phyloP scores from a whole-genome alignment of 2,329 filamentous ascomycete species.

The Exophiala phaeomuriformis region DNA sequence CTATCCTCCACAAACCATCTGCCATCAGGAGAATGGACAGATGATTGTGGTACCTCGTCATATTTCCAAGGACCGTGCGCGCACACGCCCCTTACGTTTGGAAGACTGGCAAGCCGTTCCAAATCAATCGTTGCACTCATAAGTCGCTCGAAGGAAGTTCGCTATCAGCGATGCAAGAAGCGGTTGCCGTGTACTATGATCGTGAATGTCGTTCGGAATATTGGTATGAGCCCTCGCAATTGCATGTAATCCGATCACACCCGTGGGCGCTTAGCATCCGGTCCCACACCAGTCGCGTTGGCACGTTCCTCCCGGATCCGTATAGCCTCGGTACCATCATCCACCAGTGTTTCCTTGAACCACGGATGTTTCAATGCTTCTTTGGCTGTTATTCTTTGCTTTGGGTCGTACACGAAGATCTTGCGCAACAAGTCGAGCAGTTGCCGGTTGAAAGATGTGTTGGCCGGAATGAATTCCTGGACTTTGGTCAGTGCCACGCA shows the following conservation, averaged over 20 bases:
- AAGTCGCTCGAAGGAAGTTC: neutral
- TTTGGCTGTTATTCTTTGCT: constrained; percentile 57
- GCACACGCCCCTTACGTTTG: neutral
- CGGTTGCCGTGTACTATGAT: neutral
- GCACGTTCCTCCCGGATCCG: constrained; percentile 44
- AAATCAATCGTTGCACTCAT: constrained; percentile 1
- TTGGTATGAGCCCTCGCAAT: neutral
- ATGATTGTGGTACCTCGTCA: neutral
- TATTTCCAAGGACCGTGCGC: neutral
- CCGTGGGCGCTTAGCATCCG: constrained; percentile 22
- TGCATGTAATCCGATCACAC: constrained; percentile 9
- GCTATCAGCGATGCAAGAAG: neutral
- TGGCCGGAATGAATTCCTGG: constrained; percentile 57
- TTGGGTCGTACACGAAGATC: constrained; percentile 62
- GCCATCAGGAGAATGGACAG: neutral
- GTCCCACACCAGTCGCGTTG: constrained; percentile 4
- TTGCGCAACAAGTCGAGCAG: constrained; percentile 56
- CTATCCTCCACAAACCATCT: neutral
- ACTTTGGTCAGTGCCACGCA: constrained; percentile 23
- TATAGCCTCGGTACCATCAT: constrained; percentile 59
- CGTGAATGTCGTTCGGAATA: neutral
- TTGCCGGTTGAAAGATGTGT: constrained; percentile 53
- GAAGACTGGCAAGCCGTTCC: neutral
- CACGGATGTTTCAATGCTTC: constrained; percentile 59
- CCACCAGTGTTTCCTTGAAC: constrained; percentile 58